A percentile compares a stretch with the other conserved stretches of the same genome.
These are phyloP conservation scores for Schoenoplectus tabernaemontani DNA, from an alignment of 202 grass and related monocot genomes.

Conservation along the genomic window DNA sequence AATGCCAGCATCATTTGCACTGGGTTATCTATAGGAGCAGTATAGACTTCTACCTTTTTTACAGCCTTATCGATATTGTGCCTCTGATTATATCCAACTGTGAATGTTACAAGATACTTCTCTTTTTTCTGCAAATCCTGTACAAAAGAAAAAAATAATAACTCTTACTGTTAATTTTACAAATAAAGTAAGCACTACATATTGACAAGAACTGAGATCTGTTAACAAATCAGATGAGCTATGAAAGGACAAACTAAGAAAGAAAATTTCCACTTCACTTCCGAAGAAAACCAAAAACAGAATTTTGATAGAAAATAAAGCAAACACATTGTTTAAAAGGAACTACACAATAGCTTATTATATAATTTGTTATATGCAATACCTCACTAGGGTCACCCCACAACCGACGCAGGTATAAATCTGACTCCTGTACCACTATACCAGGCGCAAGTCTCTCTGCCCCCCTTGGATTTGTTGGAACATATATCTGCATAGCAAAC, in stretches of 20 bases:
- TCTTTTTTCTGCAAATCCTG: slow-evolving; percentile 25
- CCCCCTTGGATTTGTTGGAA: slow-evolving; percentile 59
- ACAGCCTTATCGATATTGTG: slow-evolving; percentile 33
- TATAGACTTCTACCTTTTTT: slow-evolving; percentile 27
- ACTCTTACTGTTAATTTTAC: not conserved
- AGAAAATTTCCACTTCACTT: not conserved
- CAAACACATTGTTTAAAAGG: not conserved
- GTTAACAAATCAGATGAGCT: not conserved
- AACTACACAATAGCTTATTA: not conserved
- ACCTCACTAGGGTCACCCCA: slow-evolving; percentile 78
- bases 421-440: slow-evolving; percentile 54
- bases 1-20: not conserved
- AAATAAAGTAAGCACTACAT: not conserved
- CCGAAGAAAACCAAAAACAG: not conserved
- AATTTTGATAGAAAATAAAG: not conserved
- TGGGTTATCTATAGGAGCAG: not conserved
- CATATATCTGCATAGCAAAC: slow-evolving; percentile 29
- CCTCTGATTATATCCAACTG: slow-evolving; percentile 30
- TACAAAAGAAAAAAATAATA: not conserved
- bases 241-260: not conserved
- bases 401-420: slow-evolving; percentile 57
- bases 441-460: slow-evolving; percentile 62
- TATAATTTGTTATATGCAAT: too few species aligned
- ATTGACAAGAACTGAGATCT: not conserved
- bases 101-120: slow-evolving; percentile 40